These are phyloP conservation scores for Capsella rubella DNA, from an alignment of 441 rosid species.

Conservation along the genomic window DNA sequence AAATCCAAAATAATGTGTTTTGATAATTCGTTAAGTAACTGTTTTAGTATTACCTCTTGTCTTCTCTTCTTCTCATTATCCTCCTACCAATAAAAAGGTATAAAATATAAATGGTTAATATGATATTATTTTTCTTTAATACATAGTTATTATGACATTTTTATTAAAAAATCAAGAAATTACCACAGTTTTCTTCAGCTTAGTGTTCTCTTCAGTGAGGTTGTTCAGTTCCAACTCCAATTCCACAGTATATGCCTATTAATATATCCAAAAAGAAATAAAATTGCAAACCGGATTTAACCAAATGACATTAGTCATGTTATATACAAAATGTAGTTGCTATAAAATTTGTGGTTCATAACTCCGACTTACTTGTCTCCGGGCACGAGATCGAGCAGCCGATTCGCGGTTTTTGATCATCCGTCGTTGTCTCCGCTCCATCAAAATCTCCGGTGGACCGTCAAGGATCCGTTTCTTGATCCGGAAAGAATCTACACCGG, in stretches of 20 bases:
- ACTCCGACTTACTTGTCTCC: constrained; percentile 69
- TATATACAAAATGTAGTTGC: background rate
- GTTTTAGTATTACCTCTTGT: constrained; percentile 58
- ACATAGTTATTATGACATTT: too few species aligned
- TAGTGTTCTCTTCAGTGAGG: constrained; percentile 79
- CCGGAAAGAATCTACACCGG: constrained; percentile 48
- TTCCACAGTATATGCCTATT: constrained; percentile 90
- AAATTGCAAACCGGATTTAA: background rate
- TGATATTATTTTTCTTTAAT: background rate
- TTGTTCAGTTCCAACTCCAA: constrained; percentile 79
- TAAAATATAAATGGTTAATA: background rate
- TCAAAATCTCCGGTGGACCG: constrained; percentile 72
- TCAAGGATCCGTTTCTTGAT: constrained; percentile 63
- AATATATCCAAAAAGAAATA: background rate
- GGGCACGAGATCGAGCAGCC: constrained; percentile 92
- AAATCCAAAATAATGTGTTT: background rate
- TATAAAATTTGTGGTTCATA: background rate
- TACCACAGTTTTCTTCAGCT: constrained; percentile 74
- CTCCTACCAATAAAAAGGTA: constrained; percentile 47
- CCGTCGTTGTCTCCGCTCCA: constrained; percentile 83
- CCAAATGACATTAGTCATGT: background rate
- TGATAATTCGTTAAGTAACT: background rate
- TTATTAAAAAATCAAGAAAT: background rate
- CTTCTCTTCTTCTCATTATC: constrained; percentile 62
- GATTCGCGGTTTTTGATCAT: constrained; percentile 97